Evolutionary conservation across 2,329 filamentous ascomycete species (phyloP).

Genomic region (Cercospora canescens): DNA sequence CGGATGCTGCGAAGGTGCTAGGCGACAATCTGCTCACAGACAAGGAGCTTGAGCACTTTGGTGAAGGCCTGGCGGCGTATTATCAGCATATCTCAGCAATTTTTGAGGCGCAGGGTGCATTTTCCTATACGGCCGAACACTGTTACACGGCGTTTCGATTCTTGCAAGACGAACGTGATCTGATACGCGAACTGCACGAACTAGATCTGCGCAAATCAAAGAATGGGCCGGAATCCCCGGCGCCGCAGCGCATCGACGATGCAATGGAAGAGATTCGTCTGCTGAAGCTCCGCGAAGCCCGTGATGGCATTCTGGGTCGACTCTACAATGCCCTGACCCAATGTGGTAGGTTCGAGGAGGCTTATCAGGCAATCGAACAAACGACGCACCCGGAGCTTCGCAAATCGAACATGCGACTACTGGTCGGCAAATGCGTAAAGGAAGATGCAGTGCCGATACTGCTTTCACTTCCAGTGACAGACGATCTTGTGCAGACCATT

Average conservation of each 20-base stretch:
- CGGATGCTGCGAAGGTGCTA: slow-evolving; percentile 29
- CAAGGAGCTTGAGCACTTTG: slow-evolving; percentile 66
- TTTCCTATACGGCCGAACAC: slow-evolving; percentile 83
- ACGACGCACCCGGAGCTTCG: slow-evolving; percentile 69
- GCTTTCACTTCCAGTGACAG: slow-evolving; percentile 74
- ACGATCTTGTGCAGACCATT: slow-evolving; percentile 69
- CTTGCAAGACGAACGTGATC: slow-evolving; percentile 25
- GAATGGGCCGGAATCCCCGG: slow-evolving; percentile 28
- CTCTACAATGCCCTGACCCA: slow-evolving; percentile 81
- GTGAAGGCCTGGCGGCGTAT: slow-evolving; percentile 77
- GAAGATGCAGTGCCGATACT: slow-evolving; percentile 44
- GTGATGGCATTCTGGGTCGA: slow-evolving; percentile 74
- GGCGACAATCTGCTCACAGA: slow-evolving; percentile 64
- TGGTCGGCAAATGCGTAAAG: slow-evolving; percentile 52
- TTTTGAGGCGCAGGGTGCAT: slow-evolving; percentile 75
- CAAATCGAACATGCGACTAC: slow-evolving; percentile 66
- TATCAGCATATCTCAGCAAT: slow-evolving; percentile 82
- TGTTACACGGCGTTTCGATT: slow-evolving; percentile 50
- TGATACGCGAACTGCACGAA: slow-evolving; percentile 27
- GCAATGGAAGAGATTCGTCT: slow-evolving; percentile 37
- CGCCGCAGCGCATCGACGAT: slow-evolving; percentile 27
- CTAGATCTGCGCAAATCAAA: slow-evolving; percentile 33
- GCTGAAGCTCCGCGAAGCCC: slow-evolving; percentile 40
- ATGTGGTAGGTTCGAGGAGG: slow-evolving; percentile 76
- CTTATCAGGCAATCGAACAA: slow-evolving; percentile 74